These are phyloP conservation scores for Viridothelium virens DNA, from an alignment of 495 filamentous ascomycete genomes.

Conservation along the genomic window DNA sequence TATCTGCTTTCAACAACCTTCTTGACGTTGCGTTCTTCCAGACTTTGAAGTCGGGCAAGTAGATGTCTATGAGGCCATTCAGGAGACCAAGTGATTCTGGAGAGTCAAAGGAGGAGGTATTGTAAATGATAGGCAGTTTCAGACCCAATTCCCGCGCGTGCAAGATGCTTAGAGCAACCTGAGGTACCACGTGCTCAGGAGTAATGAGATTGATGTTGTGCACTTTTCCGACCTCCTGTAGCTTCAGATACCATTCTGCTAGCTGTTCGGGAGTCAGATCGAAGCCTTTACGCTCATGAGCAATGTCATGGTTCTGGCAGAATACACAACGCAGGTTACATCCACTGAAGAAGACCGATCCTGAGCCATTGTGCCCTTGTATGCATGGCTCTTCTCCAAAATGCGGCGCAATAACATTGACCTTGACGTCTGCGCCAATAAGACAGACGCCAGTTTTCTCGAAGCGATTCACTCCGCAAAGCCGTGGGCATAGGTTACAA, in stretches of 20 bases:
- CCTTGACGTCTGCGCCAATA: conserved; percentile 62
- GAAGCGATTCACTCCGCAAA: conserved; percentile 66
- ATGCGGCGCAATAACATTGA: conserved; percentile 70
- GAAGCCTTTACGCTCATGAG: conserved; percentile 63
- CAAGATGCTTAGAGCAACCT: conserved; percentile 63
- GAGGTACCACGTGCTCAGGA: conserved; percentile 70
- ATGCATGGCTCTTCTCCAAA: conserved; percentile 70
- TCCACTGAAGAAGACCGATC: conserved; percentile 65
- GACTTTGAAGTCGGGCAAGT: conserved; percentile 72
- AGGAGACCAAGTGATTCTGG: conserved; percentile 57
- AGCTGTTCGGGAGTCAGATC: conserved; percentile 71
- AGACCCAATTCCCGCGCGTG: conserved; percentile 59
- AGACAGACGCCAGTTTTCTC: conserved; percentile 65
- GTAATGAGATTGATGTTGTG: conserved; percentile 79
- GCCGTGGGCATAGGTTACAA: conserved; percentile 68
- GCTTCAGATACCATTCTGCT: conserved; percentile 67
- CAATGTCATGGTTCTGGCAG: conserved; percentile 76
- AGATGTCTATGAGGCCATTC: conserved; percentile 70
- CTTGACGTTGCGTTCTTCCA: conserved; percentile 57
- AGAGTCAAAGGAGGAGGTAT: conserved; percentile 68
- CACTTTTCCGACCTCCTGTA: conserved; percentile 61
- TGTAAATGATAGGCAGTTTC: conserved; percentile 64
- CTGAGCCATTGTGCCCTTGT: conserved; percentile 66
- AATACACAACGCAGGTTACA: conserved; percentile 74
- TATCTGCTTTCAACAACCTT: conserved; percentile 62